Evolutionary conservation across 352 stramenopile genomes (phyloP).

Genomic region (Globisporangium emineosum): DNA sequence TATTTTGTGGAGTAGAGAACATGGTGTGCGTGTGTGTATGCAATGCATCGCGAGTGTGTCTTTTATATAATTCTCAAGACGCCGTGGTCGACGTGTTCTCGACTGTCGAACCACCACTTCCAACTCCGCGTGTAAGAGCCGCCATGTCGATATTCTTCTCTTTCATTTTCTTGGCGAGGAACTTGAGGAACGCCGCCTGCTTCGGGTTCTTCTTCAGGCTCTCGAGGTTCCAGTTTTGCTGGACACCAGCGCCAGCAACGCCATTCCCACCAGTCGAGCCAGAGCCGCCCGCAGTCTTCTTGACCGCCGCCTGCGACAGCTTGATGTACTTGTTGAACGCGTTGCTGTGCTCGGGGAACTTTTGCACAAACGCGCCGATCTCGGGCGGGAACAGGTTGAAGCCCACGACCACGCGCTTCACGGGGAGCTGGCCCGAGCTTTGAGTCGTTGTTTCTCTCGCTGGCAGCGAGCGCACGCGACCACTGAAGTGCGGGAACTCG

Average conservation of each 20-base stretch:
- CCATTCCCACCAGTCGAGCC: conserved; percentile 12
- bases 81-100: background rate
- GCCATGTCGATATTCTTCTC: conserved; percentile 30
- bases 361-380: conserved; percentile 55
- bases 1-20: background rate
- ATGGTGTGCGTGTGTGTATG: background rate
- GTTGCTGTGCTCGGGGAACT: conserved; percentile 62
- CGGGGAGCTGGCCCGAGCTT: conserved; percentile 8
- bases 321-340: conserved; percentile 78
- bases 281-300: conserved; percentile 28
- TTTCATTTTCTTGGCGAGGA: conserved; percentile 51
- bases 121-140: background rate
- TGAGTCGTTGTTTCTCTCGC: background rate
- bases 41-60: background rate
- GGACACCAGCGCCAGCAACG: background rate
- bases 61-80: background rate
- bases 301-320: conserved; percentile 55
- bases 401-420: conserved; percentile 69
- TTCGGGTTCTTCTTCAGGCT: conserved; percentile 55
- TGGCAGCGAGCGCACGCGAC: conserved; percentile 45
- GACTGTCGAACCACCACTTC: background rate
- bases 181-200: conserved; percentile 64
- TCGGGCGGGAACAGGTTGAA: conserved; percentile 74
- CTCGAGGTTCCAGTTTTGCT: conserved; percentile 42
- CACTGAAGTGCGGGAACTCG: conserved; percentile 68